Percentiles rank a stretch among this genome's conserved stretches.
Conservation (phyloP, 441 rosid genomes). For the Biscutella laevigata region DNA sequence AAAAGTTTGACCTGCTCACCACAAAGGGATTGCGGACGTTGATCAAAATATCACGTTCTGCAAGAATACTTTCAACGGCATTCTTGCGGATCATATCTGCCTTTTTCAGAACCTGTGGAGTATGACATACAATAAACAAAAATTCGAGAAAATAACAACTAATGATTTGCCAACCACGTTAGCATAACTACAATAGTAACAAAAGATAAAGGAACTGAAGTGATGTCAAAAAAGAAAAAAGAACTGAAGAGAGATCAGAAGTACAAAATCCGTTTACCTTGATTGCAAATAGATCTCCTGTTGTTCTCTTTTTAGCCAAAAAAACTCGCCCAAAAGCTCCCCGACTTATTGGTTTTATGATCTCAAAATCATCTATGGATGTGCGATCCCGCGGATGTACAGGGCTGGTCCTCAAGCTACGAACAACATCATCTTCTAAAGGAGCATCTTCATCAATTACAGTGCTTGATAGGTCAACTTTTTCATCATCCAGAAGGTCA, state of each 20-base stretch:
- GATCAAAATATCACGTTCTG: conserved; percentile 95
- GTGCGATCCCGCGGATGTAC: conserved; percentile 84
- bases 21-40: conserved; percentile 99
- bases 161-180: conserved; percentile 5
- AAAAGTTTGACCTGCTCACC: conserved; percentile 68
- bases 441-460: conserved; percentile 92
- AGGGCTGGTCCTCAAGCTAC: conserved; percentile 95
- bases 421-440: conserved; percentile 90
- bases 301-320: conserved; percentile 91
- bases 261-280: conserved; percentile 42
- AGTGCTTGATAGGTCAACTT: conserved; percentile 73
- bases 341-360: conserved; percentile 96
- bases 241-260: not conserved
- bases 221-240: not conserved
- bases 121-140: conserved; percentile 10
- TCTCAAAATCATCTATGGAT: conserved; percentile 94
- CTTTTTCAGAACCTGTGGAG: conserved; percentile 78
- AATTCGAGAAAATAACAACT: conserved; percentile 7
- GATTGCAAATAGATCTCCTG: conserved; percentile 96
- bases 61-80: conserved; percentile 98
- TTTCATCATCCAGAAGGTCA: conserved; percentile 83
- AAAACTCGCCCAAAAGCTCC: conserved; percentile 99
- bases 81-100: conserved; percentile 98
- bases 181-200: conserved; percentile 9
- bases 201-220: too few species aligned